Percentiles rank a stretch among this genome's conserved stretches.
Conservation (phyloP, 2,329 filamentous ascomycete genomes). For the Alternaria gansuensis region DNA sequence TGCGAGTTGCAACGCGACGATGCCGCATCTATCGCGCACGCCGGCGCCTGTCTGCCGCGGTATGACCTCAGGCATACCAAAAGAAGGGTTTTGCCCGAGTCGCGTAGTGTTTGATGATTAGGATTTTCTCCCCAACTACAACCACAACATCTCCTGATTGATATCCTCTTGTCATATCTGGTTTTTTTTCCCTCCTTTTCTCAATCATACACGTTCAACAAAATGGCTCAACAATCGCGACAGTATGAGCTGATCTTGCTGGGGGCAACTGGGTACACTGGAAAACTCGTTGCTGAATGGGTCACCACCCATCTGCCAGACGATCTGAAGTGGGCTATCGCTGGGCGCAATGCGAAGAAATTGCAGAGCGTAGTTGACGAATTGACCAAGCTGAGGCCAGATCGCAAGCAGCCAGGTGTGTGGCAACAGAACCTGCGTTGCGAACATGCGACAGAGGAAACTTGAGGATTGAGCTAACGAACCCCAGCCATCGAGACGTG, state of each 20-base stretch:
- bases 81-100: constrained; percentile 36
- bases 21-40: constrained; percentile 17
- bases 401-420: constrained; percentile 75
- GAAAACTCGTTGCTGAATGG: constrained; percentile 77
- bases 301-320: constrained; percentile 75
- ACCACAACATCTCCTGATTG: constrained; percentile 6
- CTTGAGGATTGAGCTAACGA: constrained; percentile 10
- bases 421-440: constrained; percentile 1
- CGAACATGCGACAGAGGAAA: background rate
- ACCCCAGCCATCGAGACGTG: constrained; percentile 53
- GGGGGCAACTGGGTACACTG: constrained; percentile 83
- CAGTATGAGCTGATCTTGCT: constrained; percentile 73
- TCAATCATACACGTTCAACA: constrained; percentile 13
- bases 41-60: constrained; percentile 28
- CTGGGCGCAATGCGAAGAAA: constrained; percentile 81
- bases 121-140: constrained; percentile 20
- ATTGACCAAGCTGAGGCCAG: constrained; percentile 71
- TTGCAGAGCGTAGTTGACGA: constrained; percentile 73
- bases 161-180: background rate
- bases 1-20: constrained; percentile 2
- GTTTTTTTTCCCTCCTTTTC: constrained; percentile 17
- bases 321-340: constrained; percentile 85
- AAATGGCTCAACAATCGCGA: constrained; percentile 48
- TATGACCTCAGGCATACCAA: constrained; percentile 30
- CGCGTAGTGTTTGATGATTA: constrained; percentile 20